A percentile compares a stretch with the other conserved stretches of the same genome.
These are phyloP conservation scores for Coprinellus aureogranulatus DNA, from an alignment of 768 basidiomycete species.

Conservation along the genomic window DNA sequence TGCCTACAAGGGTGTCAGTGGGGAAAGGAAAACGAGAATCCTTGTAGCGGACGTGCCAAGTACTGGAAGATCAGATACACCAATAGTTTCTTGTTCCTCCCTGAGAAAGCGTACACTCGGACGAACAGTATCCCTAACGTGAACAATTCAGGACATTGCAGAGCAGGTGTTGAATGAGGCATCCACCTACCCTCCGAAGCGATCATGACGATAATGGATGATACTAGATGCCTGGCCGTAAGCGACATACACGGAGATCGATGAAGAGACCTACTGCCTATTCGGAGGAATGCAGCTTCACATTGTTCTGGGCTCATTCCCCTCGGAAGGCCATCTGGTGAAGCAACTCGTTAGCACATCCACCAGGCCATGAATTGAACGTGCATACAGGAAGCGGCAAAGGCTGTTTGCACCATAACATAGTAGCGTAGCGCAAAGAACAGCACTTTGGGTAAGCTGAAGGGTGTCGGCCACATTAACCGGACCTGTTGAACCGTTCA, in stretches of 20 bases:
- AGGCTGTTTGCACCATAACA: neutral
- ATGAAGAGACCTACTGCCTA: neutral
- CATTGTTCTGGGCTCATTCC: neutral
- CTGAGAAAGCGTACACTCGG: neutral
- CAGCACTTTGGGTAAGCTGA: conserved; percentile 1
- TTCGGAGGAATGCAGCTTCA: neutral
- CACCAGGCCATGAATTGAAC: neutral
- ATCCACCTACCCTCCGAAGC: neutral
- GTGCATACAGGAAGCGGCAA: neutral
- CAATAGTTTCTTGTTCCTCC: neutral
- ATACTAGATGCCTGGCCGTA: neutral
- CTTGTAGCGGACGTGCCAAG: neutral
- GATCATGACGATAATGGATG: neutral
- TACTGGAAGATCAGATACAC: neutral
- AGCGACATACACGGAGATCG: neutral
- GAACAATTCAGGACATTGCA: neutral
- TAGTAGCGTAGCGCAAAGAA: conserved; percentile 1
- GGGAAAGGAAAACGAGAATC: too few relatives aligned
- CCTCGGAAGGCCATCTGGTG: neutral
- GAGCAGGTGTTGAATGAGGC: neutral
- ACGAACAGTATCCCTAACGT: neutral
- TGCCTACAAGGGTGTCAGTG: neutral
- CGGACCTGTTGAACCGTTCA: neutral
- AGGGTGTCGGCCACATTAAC: conserved; percentile 2
- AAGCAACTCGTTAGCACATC: neutral